Percentiles rank a stretch among this genome's conserved stretches.
phyloP scores from a whole-genome alignment of 2,329 filamentous ascomycete species.

The Piedraia hortae region DNA sequence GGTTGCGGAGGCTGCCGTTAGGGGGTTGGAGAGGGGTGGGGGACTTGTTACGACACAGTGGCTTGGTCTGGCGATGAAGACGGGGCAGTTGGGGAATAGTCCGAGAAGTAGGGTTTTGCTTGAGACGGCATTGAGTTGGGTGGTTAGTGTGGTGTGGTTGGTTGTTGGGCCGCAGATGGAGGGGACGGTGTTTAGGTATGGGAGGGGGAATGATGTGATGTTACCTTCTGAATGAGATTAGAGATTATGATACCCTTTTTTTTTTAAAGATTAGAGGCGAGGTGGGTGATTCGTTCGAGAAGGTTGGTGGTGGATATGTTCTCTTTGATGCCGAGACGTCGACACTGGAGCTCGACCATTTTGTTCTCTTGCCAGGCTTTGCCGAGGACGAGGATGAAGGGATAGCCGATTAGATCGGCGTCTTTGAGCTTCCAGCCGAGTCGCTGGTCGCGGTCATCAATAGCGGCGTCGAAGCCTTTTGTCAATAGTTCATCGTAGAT shows the following conservation, averaged over 20 bases:
- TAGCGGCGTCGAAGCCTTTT: conserved; percentile 26
- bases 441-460: conserved; percentile 40
- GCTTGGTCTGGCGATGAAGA: conserved; percentile 45
- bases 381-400: conserved; percentile 55
- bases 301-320: no score
- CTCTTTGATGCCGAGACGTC: conserved; percentile 34
- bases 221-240: conserved; percentile 1
- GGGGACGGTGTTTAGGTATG: conserved; percentile 28
- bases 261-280: no score
- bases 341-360: conserved; percentile 53
- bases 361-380: conserved; percentile 29
- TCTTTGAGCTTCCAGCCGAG: conserved; percentile 74
- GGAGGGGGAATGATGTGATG: conserved; percentile 21
- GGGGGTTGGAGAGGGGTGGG: conserved; percentile 51
- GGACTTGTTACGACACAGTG: conserved; percentile 54
- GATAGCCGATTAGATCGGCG: conserved; percentile 72
- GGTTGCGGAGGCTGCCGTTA: conserved; percentile 42
- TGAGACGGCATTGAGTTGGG: conserved; percentile 28
- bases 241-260: neutral
- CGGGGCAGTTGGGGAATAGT: conserved; percentile 23
- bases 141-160: conserved; percentile 25
- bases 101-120: conserved; percentile 24
- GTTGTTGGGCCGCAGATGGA: conserved; percentile 30
- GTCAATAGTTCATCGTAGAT: conserved; percentile 29
- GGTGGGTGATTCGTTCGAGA: no score